A percentile compares a stretch with the other conserved stretches of the same genome.
These are phyloP conservation scores for Suillus bovinus DNA, from an alignment of 768 basidiomycete species.

Conservation along the genomic window DNA sequence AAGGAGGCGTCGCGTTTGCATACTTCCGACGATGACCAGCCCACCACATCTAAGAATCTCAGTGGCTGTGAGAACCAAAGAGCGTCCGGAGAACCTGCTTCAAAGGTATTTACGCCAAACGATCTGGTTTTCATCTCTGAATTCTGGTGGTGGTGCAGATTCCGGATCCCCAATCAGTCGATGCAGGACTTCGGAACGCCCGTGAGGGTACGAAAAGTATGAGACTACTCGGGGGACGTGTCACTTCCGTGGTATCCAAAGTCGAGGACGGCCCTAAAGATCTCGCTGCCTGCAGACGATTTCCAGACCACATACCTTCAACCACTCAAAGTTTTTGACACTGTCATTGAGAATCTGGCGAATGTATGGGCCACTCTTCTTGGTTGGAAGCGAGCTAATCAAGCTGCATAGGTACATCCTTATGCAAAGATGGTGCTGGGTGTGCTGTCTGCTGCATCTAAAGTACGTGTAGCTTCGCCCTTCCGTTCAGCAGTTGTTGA, in stretches of 20 bases:
- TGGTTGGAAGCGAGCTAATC: neutral
- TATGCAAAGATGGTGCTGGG: constrained; percentile 11
- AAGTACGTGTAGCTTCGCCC: neutral
- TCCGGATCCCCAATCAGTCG: neutral
- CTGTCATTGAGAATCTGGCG: neutral
- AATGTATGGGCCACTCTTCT: neutral
- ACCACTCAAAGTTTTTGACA: constrained; percentile 3
- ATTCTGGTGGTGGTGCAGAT: neutral
- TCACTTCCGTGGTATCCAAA: neutral
- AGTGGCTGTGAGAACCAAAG: neutral
- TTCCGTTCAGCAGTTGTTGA: neutral
- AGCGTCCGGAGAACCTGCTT: neutral
- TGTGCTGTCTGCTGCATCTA: constrained; percentile 1
- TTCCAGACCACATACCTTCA: constrained; percentile 5
- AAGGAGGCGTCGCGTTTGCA: neutral
- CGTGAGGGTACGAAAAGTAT: neutral
- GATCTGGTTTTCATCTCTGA: neutral
- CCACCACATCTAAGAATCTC: neutral
- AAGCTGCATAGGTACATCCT: constrained; percentile 5
- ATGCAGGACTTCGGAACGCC: neutral
- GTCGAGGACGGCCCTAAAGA: neutral
- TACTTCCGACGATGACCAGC: neutral
- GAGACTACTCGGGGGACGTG: neutral
- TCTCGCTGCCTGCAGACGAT: neutral
- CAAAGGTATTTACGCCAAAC: neutral